These are phyloP conservation scores for Hypoxylon sp. DNA, from an alignment of 2,329 filamentous ascomycete genomes.

Conservation along the genomic window DNA sequence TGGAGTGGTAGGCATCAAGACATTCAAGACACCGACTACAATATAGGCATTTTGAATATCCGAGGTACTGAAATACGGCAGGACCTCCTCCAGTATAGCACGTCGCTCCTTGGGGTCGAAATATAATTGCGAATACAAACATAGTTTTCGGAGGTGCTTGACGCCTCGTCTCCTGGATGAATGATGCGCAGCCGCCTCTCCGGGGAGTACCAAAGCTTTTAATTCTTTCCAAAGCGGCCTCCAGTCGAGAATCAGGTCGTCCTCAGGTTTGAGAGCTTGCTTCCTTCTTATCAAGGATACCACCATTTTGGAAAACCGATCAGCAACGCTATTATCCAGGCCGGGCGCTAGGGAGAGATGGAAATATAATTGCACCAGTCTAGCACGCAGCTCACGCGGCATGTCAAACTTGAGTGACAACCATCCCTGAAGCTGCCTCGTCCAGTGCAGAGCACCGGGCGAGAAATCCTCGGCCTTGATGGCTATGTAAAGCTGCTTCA, in stretches of 20 bases:
- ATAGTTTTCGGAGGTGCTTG: constrained; percentile 84
- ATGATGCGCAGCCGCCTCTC: constrained; percentile 78
- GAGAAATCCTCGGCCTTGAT: constrained; percentile 94
- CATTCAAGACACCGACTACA: constrained; percentile 86
- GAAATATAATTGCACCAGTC: constrained; percentile 91
- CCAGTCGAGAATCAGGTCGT: constrained; percentile 94
- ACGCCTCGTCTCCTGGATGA: constrained; percentile 65
- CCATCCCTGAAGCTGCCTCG: constrained; percentile 94
- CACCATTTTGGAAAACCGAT: constrained; percentile 97
- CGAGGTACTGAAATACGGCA: constrained; percentile 92
- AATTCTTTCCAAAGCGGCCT: constrained; percentile 91
- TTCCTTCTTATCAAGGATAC: constrained; percentile 95
- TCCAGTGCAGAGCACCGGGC: constrained; percentile 95
- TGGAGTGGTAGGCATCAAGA: constrained; percentile 86
- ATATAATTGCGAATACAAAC: constrained; percentile 89
- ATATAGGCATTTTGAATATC: constrained; percentile 93
- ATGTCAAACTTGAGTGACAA: constrained; percentile 97
- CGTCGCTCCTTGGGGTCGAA: constrained; percentile 90
- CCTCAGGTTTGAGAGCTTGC: constrained; percentile 91
- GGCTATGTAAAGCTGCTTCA: constrained; percentile 93
- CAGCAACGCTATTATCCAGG: constrained; percentile 81
- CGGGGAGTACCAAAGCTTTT: constrained; percentile 88
- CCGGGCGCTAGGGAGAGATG: constrained; percentile 92
- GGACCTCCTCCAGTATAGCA: constrained; percentile 81
- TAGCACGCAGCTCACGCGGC: constrained; percentile 83